These are phyloP conservation scores for Penicillium bovifimosum DNA, from an alignment of 495 filamentous ascomycete species.

Conservation along the genomic window DNA sequence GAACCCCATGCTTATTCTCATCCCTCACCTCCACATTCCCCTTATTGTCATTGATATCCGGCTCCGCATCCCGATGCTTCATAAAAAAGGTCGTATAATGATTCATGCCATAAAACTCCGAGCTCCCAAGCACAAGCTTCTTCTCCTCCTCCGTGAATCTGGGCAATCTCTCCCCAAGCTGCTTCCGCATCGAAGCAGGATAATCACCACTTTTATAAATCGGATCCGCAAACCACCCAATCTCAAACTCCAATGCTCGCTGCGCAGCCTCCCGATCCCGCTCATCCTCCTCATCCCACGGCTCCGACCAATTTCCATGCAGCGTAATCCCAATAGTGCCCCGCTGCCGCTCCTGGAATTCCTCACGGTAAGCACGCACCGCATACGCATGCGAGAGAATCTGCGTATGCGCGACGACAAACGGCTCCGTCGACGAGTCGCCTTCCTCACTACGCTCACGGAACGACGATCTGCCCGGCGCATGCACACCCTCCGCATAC, in stretches of 20 bases:
- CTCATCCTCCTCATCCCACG: slow-evolving; percentile 40
- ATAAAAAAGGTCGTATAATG: slow-evolving; percentile 46
- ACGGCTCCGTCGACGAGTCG: slow-evolving; percentile 44
- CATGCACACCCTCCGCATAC: slow-evolving; percentile 45
- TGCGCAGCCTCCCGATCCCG: slow-evolving; percentile 40
- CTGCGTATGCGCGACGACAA: slow-evolving; percentile 40
- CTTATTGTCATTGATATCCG: slow-evolving; percentile 41
- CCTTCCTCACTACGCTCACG: slow-evolving; percentile 40
- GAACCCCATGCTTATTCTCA: slow-evolving; percentile 40
- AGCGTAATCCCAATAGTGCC: slow-evolving; percentile 45
- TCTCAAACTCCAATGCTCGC: slow-evolving; percentile 44
- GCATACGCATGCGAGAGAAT: slow-evolving; percentile 40
- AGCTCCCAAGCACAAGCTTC: slow-evolving; percentile 38
- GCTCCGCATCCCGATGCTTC: slow-evolving; percentile 30
- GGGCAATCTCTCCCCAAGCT: slow-evolving; percentile 45
- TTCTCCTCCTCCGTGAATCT: slow-evolving; percentile 38
- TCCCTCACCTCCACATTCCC: slow-evolving; percentile 42
- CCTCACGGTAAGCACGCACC: slow-evolving; percentile 35
- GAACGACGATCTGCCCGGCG: slow-evolving; percentile 41
- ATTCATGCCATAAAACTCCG: slow-evolving; percentile 51
- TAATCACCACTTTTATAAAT: slow-evolving; percentile 45
- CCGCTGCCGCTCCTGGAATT: slow-evolving; percentile 37
- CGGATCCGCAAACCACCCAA: slow-evolving; percentile 46
- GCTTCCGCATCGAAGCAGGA: slow-evolving; percentile 42
- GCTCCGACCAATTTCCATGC: slow-evolving; percentile 47